phyloP scores from a whole-genome alignment of 805 yeast species.

The Ascoidea asiatica region DNA sequence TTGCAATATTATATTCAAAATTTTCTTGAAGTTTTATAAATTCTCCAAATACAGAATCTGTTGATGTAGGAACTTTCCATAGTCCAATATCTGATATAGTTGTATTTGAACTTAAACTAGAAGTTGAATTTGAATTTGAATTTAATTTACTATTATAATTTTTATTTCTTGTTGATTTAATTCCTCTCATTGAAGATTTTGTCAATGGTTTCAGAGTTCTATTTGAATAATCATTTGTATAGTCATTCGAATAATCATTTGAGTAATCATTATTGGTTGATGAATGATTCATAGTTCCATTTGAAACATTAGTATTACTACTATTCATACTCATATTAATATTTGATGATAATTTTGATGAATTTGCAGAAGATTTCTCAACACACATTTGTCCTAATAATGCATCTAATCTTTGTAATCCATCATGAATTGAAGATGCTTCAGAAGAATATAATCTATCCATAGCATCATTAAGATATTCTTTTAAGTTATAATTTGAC shows the following conservation, averaged over 20 bases:
- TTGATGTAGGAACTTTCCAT: constrained; percentile 17
- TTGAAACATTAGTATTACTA: not conserved
- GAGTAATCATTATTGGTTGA: not conserved
- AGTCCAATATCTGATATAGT: not conserved
- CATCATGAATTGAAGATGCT: constrained; percentile 11
- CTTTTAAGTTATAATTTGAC: constrained; percentile 9
- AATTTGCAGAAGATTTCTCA: not conserved
- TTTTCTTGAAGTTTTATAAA: constrained; percentile 36
- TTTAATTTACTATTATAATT: constrained; percentile 7
- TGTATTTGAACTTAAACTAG: constrained; percentile 1
- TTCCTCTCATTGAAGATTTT: too few relatives aligned
- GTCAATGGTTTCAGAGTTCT: too few relatives aligned
- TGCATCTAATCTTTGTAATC: constrained; percentile 13
- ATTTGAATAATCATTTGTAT: constrained; percentile 1
- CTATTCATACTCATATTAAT: not conserved
- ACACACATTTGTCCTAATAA: constrained; percentile 13
- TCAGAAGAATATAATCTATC: constrained; percentile 10
- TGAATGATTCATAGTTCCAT: too few relatives aligned
- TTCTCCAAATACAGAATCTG: constrained; percentile 20
- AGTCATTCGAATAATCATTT: too few relatives aligned
- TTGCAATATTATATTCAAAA: constrained; percentile 36
- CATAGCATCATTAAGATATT: constrained; percentile 12
- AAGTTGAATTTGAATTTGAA: too few relatives aligned
- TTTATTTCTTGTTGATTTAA: constrained; percentile 2
- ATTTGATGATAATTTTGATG: not conserved